Conservation (phyloP, 164 flowering plant genomes). For the Cinnamomum micranthum region DNA sequence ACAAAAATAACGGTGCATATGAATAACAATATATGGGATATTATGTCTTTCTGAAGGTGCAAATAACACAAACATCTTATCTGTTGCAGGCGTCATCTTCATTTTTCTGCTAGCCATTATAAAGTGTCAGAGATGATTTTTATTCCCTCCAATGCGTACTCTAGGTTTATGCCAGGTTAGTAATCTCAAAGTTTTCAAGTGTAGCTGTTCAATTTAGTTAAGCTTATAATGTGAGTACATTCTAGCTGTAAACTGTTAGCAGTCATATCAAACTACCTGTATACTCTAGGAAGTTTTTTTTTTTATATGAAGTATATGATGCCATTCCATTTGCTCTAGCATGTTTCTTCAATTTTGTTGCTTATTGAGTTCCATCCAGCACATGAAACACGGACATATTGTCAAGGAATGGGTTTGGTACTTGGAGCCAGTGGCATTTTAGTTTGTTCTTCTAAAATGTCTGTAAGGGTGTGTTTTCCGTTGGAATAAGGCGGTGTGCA, state of each 20-base stretch:
- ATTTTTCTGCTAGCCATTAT: constrained; percentile 1
- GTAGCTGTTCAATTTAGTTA: neutral
- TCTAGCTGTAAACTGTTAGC: neutral
- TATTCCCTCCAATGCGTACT: neutral
- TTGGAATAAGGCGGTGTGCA: too few species aligned
- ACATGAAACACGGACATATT: neutral
- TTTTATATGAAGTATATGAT: too few species aligned
- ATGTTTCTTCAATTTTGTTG: neutral
- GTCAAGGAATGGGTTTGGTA: neutral
- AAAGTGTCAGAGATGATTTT: constrained; percentile 2
- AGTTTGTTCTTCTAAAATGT: too few species aligned
- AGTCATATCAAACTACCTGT: neutral
- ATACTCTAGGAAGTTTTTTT: neutral
- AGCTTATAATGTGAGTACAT: neutral
- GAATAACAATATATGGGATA: too few species aligned
- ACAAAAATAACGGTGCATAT: too few species aligned
- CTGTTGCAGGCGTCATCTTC: constrained; percentile 7
- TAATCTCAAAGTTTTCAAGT: neutral
- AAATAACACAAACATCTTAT: neutral
- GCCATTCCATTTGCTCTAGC: neutral
- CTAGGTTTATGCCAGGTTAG: constrained; percentile 5
- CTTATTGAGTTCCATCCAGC: neutral
- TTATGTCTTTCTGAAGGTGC: neutral
- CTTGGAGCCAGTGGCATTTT: neutral
- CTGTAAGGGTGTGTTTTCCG: too few species aligned